A percentile compares a stretch with the other conserved stretches of the same genome.
These are phyloP conservation scores for Dictyostelium capitatum DNA, from an alignment of 78 protist species.

Conservation along the genomic window DNA sequence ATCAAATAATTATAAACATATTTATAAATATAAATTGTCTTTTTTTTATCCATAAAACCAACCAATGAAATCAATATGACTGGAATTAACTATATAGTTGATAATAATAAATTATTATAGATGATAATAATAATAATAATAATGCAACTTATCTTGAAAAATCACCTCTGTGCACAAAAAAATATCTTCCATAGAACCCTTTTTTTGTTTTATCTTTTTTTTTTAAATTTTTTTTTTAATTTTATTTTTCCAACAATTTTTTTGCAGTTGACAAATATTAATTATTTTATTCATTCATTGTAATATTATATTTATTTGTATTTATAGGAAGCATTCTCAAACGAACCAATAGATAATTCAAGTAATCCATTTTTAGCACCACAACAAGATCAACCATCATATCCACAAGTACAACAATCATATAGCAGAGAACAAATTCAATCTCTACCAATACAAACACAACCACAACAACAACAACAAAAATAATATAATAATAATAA, in stretches of 20 bases:
- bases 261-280: background rate
- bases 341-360: slow-evolving; percentile 33
- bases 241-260: background rate
- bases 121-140: too few species aligned
- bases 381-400: slow-evolving; percentile 32
- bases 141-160: too few species aligned
- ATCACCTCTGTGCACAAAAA: too few species aligned
- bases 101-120: too few species aligned
- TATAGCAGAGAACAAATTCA: background rate
- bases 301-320: background rate
- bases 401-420: slow-evolving; percentile 7
- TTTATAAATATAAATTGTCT: too few species aligned
- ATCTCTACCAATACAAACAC: background rate
- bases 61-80: too few species aligned
- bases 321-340: slow-evolving; percentile 41
- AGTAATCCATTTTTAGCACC: slow-evolving; percentile 49
- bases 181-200: background rate
- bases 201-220: background rate
- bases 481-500: background rate
- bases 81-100: too few species aligned
- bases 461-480: slow-evolving; percentile 4
- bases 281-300: background rate
- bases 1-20: background rate
- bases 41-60: too few species aligned
- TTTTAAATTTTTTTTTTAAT: background rate